These are phyloP conservation scores for Puccinia coronata DNA, from an alignment of 1,284 basidiomycete species.

Conservation along the genomic window DNA sequence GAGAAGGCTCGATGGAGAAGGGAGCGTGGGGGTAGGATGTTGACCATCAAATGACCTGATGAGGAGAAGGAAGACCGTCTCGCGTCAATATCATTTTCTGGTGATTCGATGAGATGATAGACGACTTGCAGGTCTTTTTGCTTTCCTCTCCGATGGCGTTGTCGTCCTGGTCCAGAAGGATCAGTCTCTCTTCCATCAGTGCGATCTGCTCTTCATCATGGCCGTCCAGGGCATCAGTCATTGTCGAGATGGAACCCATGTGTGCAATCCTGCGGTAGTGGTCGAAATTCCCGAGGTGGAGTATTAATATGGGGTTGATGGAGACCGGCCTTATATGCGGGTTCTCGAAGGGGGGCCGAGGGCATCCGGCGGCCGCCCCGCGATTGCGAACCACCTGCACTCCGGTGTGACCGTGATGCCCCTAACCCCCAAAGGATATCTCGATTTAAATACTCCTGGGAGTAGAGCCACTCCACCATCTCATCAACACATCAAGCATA, in stretches of 20 bases:
- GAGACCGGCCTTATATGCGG: no score
- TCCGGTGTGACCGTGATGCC: no score
- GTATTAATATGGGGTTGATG: no score
- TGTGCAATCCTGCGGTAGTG: no score
- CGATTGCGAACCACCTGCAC: no score
- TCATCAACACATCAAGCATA: no score
- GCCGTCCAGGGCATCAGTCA: conserved; percentile 47
- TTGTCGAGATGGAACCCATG: not conserved
- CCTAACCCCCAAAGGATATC: no score
- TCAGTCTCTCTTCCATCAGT: conserved; percentile 90
- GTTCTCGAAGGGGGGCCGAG: no score
- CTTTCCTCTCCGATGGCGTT: conserved; percentile 83
- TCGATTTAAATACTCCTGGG: no score
- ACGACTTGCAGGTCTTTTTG: conserved; percentile 88
- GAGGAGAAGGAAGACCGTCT: not conserved
- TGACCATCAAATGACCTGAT: conserved; percentile 93
- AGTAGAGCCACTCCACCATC: no score
- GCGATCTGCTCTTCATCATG: conserved; percentile 64
- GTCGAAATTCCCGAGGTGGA: no score
- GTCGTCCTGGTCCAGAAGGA: conserved; percentile 89
- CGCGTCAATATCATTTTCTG: not conserved
- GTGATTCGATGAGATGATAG: not conserved
- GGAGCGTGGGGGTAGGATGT: conserved; percentile 73
- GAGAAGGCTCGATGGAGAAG: conserved; percentile 97
- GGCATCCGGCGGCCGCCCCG: no score